phyloP scores from a whole-genome alignment of 2,329 filamentous ascomycete species.

The Sporothrix humicola region DNA sequence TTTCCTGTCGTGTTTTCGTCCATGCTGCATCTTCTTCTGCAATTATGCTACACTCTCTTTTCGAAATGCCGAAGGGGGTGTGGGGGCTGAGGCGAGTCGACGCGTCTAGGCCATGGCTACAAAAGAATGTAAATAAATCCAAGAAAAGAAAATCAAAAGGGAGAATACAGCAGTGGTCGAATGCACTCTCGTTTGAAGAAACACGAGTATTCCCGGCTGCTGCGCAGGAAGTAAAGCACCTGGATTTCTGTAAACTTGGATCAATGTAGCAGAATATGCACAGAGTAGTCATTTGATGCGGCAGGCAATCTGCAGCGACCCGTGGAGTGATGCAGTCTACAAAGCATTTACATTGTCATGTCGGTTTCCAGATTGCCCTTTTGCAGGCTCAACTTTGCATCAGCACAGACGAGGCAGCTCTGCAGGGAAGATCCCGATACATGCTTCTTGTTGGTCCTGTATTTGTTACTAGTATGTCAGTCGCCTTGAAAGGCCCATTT shows the following conservation, averaged over 20 bases:
- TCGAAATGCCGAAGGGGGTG: slow-evolving; percentile 29
- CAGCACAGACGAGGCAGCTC: no score
- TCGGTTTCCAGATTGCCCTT: not conserved
- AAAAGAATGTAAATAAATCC: no score
- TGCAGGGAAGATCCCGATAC: not conserved
- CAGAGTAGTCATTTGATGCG: not conserved
- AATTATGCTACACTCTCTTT: not conserved
- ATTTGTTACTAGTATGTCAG: not conserved
- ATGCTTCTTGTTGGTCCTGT: not conserved
- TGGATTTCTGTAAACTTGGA: no score
- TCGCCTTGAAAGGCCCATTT: not conserved
- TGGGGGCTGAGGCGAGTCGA: slow-evolving; percentile 8
- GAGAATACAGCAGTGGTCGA: not conserved
- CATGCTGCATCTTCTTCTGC: not conserved
- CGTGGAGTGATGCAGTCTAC: not conserved
- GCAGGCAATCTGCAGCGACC: not conserved
- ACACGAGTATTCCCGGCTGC: not conserved
- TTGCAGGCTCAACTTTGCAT: not conserved
- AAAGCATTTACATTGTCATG: not conserved
- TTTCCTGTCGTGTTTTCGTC: not conserved
- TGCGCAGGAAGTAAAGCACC: no score
- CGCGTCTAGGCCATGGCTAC: not conserved
- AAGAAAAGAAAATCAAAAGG: not conserved
- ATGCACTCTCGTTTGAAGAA: not conserved
- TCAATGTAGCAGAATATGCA: not conserved